These are phyloP conservation scores for Raffaelea arxii DNA, from an alignment of 2,329 filamentous ascomycete genomes.

Conservation along the genomic window DNA sequence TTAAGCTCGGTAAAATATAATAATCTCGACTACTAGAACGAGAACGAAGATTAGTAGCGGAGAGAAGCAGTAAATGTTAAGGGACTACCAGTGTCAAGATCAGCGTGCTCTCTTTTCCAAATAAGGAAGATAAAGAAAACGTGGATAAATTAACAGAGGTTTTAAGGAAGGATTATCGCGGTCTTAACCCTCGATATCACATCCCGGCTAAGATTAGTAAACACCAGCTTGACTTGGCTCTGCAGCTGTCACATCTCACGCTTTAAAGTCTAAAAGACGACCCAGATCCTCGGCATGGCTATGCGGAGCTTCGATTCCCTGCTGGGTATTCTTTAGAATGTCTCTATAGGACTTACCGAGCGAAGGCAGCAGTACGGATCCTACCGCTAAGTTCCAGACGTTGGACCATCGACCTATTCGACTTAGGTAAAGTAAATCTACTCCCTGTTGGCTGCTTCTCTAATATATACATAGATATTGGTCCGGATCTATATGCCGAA, in stretches of 20 bases:
- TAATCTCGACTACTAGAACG: neutral
- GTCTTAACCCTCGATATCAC: neutral
- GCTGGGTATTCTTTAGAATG: neutral
- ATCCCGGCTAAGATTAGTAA: too few species aligned
- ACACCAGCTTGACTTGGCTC: too few species aligned
- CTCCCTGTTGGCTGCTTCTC: too few species aligned
- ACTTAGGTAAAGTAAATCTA: neutral
- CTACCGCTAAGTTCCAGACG: neutral
- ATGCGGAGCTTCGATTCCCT: neutral
- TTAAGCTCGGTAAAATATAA: neutral
- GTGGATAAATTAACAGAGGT: neutral
- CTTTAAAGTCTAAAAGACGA: neutral
- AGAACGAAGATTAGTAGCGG: neutral
- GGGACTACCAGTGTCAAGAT: neutral
- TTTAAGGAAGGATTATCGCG: neutral
- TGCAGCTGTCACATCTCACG: neutral
- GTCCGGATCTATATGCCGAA: neutral
- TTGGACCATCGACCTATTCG: neutral
- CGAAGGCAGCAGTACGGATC: neutral
- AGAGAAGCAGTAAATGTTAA: neutral
- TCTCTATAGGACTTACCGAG: neutral
- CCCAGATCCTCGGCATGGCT: neutral
- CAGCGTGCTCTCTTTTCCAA: neutral
- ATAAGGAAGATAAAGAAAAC: neutral
- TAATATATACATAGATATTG: neutral